These are phyloP conservation scores for Glonium stellatum DNA, from an alignment of 495 filamentous ascomycete species.

Conservation along the genomic window DNA sequence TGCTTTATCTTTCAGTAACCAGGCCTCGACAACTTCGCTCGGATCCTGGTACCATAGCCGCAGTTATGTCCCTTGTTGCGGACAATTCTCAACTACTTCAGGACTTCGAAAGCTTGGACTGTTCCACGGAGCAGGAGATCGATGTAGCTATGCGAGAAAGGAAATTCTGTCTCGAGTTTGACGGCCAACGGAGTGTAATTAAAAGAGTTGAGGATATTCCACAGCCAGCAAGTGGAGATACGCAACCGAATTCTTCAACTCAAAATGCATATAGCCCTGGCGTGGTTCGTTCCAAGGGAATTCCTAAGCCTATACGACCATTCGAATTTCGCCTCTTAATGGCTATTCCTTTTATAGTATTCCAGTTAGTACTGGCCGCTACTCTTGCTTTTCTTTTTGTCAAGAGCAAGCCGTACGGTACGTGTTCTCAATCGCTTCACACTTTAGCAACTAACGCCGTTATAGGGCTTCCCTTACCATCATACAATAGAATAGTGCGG, in stretches of 20 bases:
- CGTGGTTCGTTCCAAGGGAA: background rate
- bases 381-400: too few species aligned
- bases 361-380: too few species aligned
- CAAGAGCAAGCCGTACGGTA: conserved; percentile 8
- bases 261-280: background rate
- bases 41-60: conserved; percentile 29
- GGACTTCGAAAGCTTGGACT: conserved; percentile 11
- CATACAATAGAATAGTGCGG: conserved; percentile 31
- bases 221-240: too few species aligned
- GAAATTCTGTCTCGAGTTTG: background rate
- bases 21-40: conserved; percentile 16
- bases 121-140: conserved; percentile 3
- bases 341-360: background rate
- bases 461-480: conserved; percentile 39
- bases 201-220: background rate
- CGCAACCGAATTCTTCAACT: background rate
- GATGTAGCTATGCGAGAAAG: background rate
- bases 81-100: conserved; percentile 10
- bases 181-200: background rate
- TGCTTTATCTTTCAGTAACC: conserved; percentile 22
- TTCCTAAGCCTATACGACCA: background rate
- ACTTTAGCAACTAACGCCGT: background rate
- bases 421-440: background rate
- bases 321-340: background rate
- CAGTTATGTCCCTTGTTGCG: conserved; percentile 32